A percentile compares a stretch with the other conserved stretches of the same genome.
Conservation (phyloP, 1,139 yeast genomes). For the Yamadazyma triangularis region DNA sequence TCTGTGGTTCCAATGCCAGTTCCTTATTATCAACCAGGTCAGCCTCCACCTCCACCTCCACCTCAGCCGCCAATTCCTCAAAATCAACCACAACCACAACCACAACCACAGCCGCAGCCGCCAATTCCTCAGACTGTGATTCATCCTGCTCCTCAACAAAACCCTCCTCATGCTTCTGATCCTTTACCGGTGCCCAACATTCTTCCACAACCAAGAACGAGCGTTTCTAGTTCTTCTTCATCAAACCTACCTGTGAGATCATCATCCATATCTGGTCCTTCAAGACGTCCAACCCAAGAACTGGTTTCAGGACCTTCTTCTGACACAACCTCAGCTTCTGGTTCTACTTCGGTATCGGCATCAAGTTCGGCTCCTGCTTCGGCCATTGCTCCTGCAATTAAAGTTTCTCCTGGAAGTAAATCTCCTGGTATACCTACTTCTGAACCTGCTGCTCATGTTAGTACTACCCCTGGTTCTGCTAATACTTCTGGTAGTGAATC, state of each 20-base stretch:
- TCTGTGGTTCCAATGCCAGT: conserved; percentile 16
- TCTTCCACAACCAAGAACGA: neutral
- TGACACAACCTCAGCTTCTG: conserved; percentile 2
- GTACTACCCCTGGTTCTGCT: neutral
- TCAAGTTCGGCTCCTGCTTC: conserved; percentile 1
- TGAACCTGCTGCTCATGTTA: conserved; percentile 3
- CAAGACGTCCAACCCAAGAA: conserved; percentile 1
- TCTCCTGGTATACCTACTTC: conserved; percentile 1
- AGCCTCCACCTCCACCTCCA: conserved; percentile 3
- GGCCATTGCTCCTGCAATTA: neutral
- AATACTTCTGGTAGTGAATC: neutral
- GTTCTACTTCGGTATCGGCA: neutral
- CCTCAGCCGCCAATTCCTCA: conserved; percentile 5
- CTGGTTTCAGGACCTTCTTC: neutral
- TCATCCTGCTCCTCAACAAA: no score
- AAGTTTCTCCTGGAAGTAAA: neutral
- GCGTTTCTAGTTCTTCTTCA: neutral
- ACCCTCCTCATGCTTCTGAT: no score
- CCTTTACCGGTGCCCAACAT: neutral
- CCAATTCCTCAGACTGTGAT: neutral
- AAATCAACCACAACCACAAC: conserved; percentile 1
- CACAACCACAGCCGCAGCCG: neutral
- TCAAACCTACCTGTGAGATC: neutral
- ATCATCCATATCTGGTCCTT: neutral
- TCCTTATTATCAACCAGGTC: conserved; percentile 9